phyloP scores from a whole-genome alignment of 352 stramenopile species.

The Globisporangium carolinianum region DNA sequence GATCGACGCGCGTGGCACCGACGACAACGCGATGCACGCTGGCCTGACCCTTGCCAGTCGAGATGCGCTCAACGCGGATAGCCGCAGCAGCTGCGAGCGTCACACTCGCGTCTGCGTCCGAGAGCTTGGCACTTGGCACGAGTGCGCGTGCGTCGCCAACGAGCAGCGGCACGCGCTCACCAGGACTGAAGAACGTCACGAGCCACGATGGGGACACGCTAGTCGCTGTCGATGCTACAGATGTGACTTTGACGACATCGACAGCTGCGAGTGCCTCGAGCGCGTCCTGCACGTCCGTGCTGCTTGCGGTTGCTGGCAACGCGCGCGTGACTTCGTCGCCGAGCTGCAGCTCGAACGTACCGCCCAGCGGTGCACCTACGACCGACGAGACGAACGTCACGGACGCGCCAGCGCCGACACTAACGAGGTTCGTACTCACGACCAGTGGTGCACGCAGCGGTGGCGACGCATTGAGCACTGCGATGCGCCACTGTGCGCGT shows the following conservation, averaged over 20 bases:
- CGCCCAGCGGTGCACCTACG: constrained; percentile 10
- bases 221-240: not conserved
- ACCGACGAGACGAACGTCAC: constrained; percentile 1
- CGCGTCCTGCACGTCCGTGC: constrained; percentile 21
- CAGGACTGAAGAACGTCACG: constrained; percentile 34
- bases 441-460: constrained; percentile 6
- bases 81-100: constrained; percentile 1
- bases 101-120: constrained; percentile 9
- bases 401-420: not conserved
- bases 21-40: constrained; percentile 19
- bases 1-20: constrained; percentile 14
- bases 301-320: constrained; percentile 2
- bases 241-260: constrained; percentile 17
- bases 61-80: constrained; percentile 15
- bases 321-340: constrained; percentile 12
- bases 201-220: constrained; percentile 17
- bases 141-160: constrained; percentile 7
- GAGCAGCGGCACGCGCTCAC: constrained; percentile 20
- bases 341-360: constrained; percentile 24
- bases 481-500: constrained; percentile 9
- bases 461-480: constrained; percentile 3
- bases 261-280: constrained; percentile 23
- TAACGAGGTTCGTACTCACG: constrained; percentile 1
- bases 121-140: constrained; percentile 6
- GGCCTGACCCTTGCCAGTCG: constrained; percentile 19